Percentiles rank a stretch among this genome's conserved stretches.
Conservation (phyloP, 2,329 filamentous ascomycete species). For the Phymatotrichopsis omnivora region DNA sequence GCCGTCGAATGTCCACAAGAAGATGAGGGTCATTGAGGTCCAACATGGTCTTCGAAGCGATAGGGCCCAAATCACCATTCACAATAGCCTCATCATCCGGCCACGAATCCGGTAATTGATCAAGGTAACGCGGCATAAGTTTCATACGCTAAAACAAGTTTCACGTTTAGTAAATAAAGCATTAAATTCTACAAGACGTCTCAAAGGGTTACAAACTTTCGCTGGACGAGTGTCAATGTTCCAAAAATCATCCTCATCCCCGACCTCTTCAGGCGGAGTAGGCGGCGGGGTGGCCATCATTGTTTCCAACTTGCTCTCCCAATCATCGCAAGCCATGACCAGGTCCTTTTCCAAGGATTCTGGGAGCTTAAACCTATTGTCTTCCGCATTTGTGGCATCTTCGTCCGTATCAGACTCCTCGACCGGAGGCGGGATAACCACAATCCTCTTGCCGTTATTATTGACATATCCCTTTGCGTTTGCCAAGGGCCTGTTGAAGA, state of each 20-base stretch:
- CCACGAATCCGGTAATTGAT: conserved; percentile 38
- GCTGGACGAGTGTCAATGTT: conserved; percentile 26
- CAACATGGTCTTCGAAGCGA: conserved; percentile 67
- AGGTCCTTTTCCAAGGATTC: conserved; percentile 72
- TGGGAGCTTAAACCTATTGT: conserved; percentile 53
- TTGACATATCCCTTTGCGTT: conserved; percentile 50
- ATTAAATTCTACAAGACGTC: conserved; percentile 37
- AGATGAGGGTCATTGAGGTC: conserved; percentile 84
- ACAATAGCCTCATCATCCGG: conserved; percentile 58
- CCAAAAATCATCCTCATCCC: conserved; percentile 21
- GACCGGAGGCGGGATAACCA: conserved; percentile 39
- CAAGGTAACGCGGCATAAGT: conserved; percentile 23
- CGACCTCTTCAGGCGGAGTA: conserved; percentile 23
- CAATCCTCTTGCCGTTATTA: conserved; percentile 41
- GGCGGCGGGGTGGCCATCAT: conserved; percentile 30
- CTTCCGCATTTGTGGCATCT: conserved; percentile 44
- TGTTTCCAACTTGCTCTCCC: conserved; percentile 54
- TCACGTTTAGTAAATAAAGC: conserved; percentile 10
- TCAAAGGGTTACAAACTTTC: conserved; percentile 56
- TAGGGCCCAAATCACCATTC: conserved; percentile 51
- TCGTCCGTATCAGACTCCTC: conserved; percentile 41
- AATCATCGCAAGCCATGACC: conserved; percentile 76
- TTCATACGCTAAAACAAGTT: conserved; percentile 23
- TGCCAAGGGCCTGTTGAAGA: conserved; percentile 48
- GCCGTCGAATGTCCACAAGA: conserved; percentile 66